Conservation (phyloP, 805 yeast species). For the Candida berthetii region DNA sequence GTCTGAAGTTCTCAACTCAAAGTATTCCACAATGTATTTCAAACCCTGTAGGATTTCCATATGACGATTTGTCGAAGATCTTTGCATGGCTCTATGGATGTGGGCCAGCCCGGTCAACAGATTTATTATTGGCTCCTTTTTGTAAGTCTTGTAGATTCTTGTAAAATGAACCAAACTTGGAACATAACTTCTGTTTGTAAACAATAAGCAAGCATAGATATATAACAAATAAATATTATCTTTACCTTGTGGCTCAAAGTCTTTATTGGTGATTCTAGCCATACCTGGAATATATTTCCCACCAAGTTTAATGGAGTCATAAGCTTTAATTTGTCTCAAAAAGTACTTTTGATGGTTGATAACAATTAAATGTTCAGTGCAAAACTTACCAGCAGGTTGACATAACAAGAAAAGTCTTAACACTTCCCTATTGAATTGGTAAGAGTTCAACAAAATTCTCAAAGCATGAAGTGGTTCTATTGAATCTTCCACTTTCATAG, state of each 20-base stretch:
- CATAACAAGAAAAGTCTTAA: constrained; percentile 62
- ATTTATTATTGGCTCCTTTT: constrained; percentile 74
- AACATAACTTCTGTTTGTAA: constrained; percentile 74
- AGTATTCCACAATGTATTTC: constrained; percentile 69
- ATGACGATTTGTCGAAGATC: constrained; percentile 82
- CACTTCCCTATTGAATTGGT: constrained; percentile 70
- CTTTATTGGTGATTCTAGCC: constrained; percentile 60
- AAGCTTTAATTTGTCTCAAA: constrained; percentile 83
- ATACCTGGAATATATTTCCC: constrained; percentile 63
- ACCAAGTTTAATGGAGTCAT: constrained; percentile 57
- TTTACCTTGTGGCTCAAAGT: constrained; percentile 36
- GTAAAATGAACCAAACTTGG: constrained; percentile 77
- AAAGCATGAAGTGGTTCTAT: constrained; percentile 48
- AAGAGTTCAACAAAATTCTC: constrained; percentile 56
- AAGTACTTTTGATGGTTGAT: constrained; percentile 88
- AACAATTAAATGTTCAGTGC: constrained; percentile 59
- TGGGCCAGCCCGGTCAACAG: constrained; percentile 74
- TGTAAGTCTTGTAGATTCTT: constrained; percentile 60
- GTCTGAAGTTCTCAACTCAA: constrained; percentile 37
- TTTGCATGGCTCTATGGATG: constrained; percentile 86
- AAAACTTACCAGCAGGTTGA: constrained; percentile 53
- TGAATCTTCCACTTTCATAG: constrained; percentile 42
- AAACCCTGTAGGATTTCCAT: constrained; percentile 84
- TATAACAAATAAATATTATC: constrained; percentile 65
- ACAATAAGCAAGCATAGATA: constrained; percentile 74